Evolutionary conservation across 2,329 filamentous ascomycete species (phyloP).

Genomic region (Colletotrichum lini): DNA sequence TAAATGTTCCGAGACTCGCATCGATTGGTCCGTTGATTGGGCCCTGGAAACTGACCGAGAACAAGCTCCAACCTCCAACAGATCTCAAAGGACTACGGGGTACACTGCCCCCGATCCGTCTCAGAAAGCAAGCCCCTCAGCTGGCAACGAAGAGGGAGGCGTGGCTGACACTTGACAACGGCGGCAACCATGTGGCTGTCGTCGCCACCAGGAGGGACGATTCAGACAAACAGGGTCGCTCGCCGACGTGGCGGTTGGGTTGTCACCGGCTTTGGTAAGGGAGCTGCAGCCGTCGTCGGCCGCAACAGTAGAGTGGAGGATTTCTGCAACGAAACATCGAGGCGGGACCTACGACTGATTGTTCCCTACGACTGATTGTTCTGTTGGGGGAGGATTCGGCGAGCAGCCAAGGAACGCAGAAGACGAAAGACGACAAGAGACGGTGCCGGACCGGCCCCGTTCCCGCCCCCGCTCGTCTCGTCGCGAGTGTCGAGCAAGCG

Average conservation of each 20-base stretch:
- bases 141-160: background rate
- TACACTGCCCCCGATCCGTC: conserved; percentile 33
- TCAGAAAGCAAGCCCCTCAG: conserved; percentile 22
- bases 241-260: conserved; percentile 39
- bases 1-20: conserved; percentile 29
- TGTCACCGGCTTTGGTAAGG: conserved; percentile 24
- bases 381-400: conserved; percentile 7
- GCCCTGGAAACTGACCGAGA: conserved; percentile 33
- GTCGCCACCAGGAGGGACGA: conserved; percentile 6
- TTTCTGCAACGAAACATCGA: conserved; percentile 20
- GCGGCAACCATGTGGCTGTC: conserved; percentile 16
- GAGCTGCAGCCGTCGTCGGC: conserved; percentile 21
- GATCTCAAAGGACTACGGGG: background rate
- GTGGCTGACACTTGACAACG: conserved; percentile 17
- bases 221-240: conserved; percentile 28
- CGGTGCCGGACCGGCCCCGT: conserved; percentile 18
- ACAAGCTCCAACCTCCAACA: conserved; percentile 18
- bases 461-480: conserved; percentile 26
- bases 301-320: conserved; percentile 9
- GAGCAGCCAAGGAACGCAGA: background rate
- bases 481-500: conserved; percentile 28
- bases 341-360: conserved; percentile 1
- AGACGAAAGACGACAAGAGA: conserved; percentile 2
- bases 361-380: background rate
- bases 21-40: conserved; percentile 23